Percentiles rank a stretch among this genome's conserved stretches.
These are phyloP conservation scores for Begonia peltatifolia DNA, from an alignment of 306 rosid genomes.

Conservation along the genomic window DNA sequence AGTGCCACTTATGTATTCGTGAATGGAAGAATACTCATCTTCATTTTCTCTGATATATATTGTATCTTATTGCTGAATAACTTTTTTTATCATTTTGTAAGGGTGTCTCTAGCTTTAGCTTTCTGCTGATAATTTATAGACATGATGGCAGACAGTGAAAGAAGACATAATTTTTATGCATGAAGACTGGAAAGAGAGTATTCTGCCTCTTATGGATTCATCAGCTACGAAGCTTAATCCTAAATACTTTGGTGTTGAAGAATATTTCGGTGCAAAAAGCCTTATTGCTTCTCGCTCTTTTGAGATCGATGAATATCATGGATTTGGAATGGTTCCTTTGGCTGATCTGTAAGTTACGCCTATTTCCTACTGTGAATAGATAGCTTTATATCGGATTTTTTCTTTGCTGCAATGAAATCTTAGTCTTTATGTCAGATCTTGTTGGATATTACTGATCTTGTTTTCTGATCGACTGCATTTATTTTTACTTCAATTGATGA, in stretches of 20 bases:
- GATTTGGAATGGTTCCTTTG: conserved; percentile 87
- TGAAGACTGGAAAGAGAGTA: conserved; percentile 76
- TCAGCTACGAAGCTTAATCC: conserved; percentile 27
- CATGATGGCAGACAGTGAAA: conserved; percentile 53
- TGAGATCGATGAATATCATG: conserved; percentile 62
- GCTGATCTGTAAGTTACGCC: conserved; percentile 72
- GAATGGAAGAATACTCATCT: too few species aligned
- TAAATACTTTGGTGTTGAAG: conserved; percentile 29
- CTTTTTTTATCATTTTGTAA: too few species aligned
- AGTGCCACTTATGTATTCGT: too few species aligned
- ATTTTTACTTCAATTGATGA: neutral
- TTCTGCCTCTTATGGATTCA: conserved; percentile 43
- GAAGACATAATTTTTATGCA: conserved; percentile 49
- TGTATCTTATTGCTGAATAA: too few species aligned
- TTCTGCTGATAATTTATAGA: conserved; percentile 20
- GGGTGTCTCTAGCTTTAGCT: neutral
- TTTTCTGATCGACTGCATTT: neutral
- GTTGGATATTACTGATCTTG: neutral
- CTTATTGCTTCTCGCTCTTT: conserved; percentile 67
- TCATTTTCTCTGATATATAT: too few species aligned
- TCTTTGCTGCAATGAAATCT: neutral
- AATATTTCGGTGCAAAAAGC: conserved; percentile 62
- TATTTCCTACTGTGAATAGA: neutral
- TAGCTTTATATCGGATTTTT: too few species aligned
- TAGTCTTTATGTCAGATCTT: neutral